These are phyloP conservation scores for Penicillium sp. DNA, from an alignment of 2,329 filamentous ascomycete species.

Conservation along the genomic window DNA sequence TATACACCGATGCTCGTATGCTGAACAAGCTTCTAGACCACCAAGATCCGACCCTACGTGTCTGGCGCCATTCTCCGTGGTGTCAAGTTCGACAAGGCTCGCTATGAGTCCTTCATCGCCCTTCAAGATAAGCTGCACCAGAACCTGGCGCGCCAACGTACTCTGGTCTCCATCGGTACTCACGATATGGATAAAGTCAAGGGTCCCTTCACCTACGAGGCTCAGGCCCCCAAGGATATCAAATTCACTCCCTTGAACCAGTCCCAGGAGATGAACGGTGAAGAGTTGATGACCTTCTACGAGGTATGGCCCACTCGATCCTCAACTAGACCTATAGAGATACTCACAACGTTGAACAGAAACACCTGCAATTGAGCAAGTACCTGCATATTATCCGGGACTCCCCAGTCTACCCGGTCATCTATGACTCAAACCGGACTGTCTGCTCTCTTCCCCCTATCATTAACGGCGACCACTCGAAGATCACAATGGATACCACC, in stretches of 20 bases:
- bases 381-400: constrained; percentile 94
- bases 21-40: constrained; percentile 51
- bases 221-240: constrained; percentile 85
- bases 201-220: constrained; percentile 96
- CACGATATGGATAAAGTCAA: constrained; percentile 92
- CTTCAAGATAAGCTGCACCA: constrained; percentile 98
- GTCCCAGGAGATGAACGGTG: constrained; percentile 79
- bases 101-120: constrained; percentile 95
- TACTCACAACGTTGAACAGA: constrained; percentile 48
- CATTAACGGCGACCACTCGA: constrained; percentile 96
- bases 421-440: constrained; percentile 81
- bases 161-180: constrained; percentile 93
- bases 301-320: constrained; percentile 48
- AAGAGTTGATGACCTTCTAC: constrained; percentile 91
- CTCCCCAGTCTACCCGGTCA: constrained; percentile 90
- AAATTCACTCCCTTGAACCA: constrained; percentile 90
- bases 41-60: constrained; percentile 79
- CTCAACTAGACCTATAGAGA: neutral
- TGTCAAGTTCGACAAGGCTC: constrained; percentile 84
- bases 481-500: constrained; percentile 85
- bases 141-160: constrained; percentile 89
- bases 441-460: constrained; percentile 96
- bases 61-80: constrained; percentile 86
- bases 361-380: constrained; percentile 84
- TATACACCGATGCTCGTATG: constrained; percentile 1